phyloP scores from a whole-genome alignment of 495 filamentous ascomycete species.

The Xylona heveae region DNA sequence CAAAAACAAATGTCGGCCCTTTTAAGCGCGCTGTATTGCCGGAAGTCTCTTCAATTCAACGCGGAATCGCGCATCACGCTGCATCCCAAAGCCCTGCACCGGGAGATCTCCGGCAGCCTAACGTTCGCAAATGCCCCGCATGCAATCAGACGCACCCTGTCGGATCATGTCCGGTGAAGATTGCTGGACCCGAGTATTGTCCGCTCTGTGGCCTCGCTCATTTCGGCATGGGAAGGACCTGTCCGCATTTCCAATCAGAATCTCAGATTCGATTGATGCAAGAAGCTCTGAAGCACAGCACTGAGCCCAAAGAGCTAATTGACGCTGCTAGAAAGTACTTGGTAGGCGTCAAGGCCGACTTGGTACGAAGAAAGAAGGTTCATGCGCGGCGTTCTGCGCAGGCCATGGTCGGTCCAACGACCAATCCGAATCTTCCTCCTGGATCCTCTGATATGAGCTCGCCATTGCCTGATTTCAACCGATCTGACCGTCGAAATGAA shows the following conservation, averaged over 20 bases:
- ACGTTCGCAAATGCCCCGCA: slow-evolving; percentile 23
- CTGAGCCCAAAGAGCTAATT: slow-evolving; percentile 30
- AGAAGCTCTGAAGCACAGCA: slow-evolving; percentile 30
- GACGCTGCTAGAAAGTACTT: slow-evolving; percentile 32
- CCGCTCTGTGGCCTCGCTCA: slow-evolving; percentile 48
- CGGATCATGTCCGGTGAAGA: slow-evolving; percentile 38
- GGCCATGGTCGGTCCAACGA: neutral
- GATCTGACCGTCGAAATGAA: too few species aligned
- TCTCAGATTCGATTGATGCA: slow-evolving; percentile 37
- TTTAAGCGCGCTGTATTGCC: slow-evolving; percentile 20
- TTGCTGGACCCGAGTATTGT: slow-evolving; percentile 39
- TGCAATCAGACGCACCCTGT: slow-evolving; percentile 28
- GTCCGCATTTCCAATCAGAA: slow-evolving; percentile 36
- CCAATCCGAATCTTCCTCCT: too few species aligned
- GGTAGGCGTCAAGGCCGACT: slow-evolving; percentile 26
- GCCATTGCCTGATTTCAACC: too few species aligned
- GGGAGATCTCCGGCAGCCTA: neutral
- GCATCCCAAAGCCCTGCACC: neutral
- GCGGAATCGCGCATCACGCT: too few species aligned
- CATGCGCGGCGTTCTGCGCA: slow-evolving; percentile 9
- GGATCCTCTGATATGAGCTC: too few species aligned
- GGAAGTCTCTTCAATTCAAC: too few species aligned
- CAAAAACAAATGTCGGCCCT: slow-evolving; percentile 15
- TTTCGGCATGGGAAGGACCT: slow-evolving; percentile 27
- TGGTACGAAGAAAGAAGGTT: slow-evolving; percentile 23